These are phyloP conservation scores for Lepiota brunneoincarnata DNA, from an alignment of 768 basidiomycete genomes.

Conservation along the genomic window DNA sequence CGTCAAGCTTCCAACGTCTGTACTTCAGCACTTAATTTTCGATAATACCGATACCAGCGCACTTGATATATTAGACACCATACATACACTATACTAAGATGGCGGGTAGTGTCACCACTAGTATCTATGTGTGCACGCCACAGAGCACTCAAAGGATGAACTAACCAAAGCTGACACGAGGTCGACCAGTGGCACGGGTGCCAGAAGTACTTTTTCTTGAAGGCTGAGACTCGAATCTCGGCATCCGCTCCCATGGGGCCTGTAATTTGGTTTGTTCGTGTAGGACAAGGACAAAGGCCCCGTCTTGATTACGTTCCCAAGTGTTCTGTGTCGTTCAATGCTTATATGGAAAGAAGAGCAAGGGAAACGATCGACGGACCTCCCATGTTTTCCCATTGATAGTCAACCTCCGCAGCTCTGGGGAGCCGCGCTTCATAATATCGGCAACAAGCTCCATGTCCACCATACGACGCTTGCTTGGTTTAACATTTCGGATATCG, in stretches of 20 bases:
- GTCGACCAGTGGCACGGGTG: neutral
- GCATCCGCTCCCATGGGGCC: slow-evolving; percentile 1
- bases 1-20: too few species aligned
- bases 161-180: slow-evolving; percentile 1
- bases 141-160: too few species aligned
- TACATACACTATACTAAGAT: too few species aligned
- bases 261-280: neutral
- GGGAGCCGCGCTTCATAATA: slow-evolving; percentile 23
- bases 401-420: slow-evolving; percentile 25
- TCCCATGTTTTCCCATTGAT: slow-evolving; percentile 33
- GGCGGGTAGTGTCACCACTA: too few species aligned
- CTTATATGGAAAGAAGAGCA: neutral
- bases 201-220: neutral
- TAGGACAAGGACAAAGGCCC: neutral
- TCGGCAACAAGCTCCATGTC: slow-evolving; percentile 19
- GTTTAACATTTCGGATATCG: slow-evolving; percentile 29
- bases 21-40: too few species aligned
- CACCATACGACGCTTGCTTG: slow-evolving; percentile 17
- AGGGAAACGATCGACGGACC: slow-evolving; percentile 20
- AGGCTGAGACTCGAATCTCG: neutral
- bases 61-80: too few species aligned
- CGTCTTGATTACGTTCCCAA: neutral
- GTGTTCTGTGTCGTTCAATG: neutral
- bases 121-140: too few species aligned
- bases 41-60: too few species aligned